Base-by-base conservation (phyloP, 768 basidiomycete genomes). In the Mycena filopes region DNA sequence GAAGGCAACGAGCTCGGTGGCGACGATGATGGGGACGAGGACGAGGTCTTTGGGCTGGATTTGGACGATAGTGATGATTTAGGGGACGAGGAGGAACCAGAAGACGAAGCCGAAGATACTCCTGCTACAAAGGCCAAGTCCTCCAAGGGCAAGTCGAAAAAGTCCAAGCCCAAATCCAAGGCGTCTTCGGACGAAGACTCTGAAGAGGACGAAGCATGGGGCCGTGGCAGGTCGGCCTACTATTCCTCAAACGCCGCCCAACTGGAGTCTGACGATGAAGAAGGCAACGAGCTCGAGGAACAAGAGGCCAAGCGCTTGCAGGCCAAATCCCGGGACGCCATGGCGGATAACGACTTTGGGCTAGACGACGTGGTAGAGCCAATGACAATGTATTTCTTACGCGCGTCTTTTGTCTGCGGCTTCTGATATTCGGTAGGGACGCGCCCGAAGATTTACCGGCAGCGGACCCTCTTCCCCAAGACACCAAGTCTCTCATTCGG, bases 181-280 rank as follows among this genome's bases (percentile, higher is more conserved):
- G 57, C 60, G 8, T 66, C 70, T n/a, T 74, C 73, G 10, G 74
- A 73, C 8, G 76, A 78, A 5, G 71, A 74, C 11, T 75, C 76
- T n/a, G 86, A 86, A 21, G 80, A 81, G 26, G 86, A 86, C 63
- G 87, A 94, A 76, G 86, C 85, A 1, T 98, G 96, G 96, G 96
- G 96, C 12, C 83, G 81, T 63, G 86, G 88, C 66, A 90, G 90
- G 77, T 83, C 87, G 42, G 90, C 87, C 5, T 98, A 96, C 78
- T 97, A 97, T 74, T 87, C 93, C 4, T 93, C 92, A 5, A 95
- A 94, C 75, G 94, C 92, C 33, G 90, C 83, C 38, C 80, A 92
- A 58, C 79, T 94, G 40, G 93, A 93, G 55, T 91, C 90, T 40
- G 93, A 93, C 70, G 91, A 96, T 67, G 96, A 97, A 71, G 96